Conservation (phyloP, 306 rosid species). For the Lathyrus oleraceus region DNA sequence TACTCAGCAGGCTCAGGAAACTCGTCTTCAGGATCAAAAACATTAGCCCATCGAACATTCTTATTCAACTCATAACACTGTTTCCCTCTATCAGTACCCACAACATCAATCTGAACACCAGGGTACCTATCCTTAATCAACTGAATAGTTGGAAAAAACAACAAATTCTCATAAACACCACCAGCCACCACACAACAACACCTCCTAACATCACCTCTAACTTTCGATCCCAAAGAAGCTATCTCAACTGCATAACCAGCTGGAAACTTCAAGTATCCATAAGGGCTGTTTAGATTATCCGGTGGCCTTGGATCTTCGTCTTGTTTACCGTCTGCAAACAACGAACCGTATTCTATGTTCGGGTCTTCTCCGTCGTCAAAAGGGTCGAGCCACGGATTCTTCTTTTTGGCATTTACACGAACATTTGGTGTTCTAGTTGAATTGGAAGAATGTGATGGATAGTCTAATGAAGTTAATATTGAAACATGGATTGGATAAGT, state of each 20-base stretch:
- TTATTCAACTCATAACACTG: slow-evolving; percentile 78
- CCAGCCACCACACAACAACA: slow-evolving; percentile 82
- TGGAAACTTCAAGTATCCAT: slow-evolving; percentile 82
- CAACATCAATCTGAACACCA: slow-evolving; percentile 72
- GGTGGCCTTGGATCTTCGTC: slow-evolving; percentile 81
- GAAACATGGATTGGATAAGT: slow-evolving; percentile 43
- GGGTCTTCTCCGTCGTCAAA: slow-evolving; percentile 85
- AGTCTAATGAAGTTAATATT: slow-evolving; percentile 22
- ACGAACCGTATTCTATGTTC: slow-evolving; percentile 66
- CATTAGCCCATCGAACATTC: slow-evolving; percentile 84
- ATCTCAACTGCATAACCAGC: slow-evolving; percentile 70
- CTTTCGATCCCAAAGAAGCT: slow-evolving; percentile 63
- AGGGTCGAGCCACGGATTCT: slow-evolving; percentile 77
- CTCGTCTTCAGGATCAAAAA: slow-evolving; percentile 67
- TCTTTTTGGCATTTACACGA: slow-evolving; percentile 52
- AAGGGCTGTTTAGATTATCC: slow-evolving; percentile 69
- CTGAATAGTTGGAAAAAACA: slow-evolving; percentile 77
- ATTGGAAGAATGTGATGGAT: slow-evolving; percentile 1
- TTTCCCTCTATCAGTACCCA: slow-evolving; percentile 70
- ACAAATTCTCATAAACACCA: slow-evolving; percentile 80
- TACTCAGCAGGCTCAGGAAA: slow-evolving; percentile 80
- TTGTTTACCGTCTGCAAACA: slow-evolving; percentile 74
- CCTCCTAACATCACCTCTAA: slow-evolving; percentile 83
- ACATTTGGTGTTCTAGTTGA: slow-evolving; percentile 34
- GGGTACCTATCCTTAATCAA: slow-evolving; percentile 80